Evolutionary conservation across 208 protist species (phyloP).

Genomic region (Trypanosoma boissoni): DNA sequence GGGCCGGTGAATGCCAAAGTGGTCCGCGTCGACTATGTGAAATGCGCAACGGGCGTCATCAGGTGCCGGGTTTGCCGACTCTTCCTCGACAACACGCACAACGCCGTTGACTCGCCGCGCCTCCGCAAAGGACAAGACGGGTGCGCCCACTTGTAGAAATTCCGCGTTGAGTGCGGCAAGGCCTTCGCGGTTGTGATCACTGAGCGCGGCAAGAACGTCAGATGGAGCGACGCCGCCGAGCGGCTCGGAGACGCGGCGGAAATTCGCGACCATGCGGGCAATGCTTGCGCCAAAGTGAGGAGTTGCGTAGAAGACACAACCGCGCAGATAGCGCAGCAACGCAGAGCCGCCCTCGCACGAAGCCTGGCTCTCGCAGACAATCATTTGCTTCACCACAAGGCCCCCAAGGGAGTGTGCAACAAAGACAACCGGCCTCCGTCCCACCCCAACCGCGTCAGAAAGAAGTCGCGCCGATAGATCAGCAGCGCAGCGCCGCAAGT

Average conservation of each 20-base stretch:
- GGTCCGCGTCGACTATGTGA: constrained; percentile 53
- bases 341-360: constrained; percentile 7
- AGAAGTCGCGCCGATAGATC: constrained; percentile 46
- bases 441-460: constrained; percentile 34
- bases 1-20: constrained; percentile 46
- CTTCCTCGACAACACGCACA: constrained; percentile 53
- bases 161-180: constrained; percentile 44
- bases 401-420: constrained; percentile 67
- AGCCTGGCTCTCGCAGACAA: constrained; percentile 35
- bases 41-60: constrained; percentile 55
- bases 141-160: constrained; percentile 30
- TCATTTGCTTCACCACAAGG: constrained; percentile 60
- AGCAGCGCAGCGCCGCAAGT: constrained; percentile 31
- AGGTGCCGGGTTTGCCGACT: constrained; percentile 54
- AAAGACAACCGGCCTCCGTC: constrained; percentile 55
- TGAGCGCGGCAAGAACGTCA: constrained; percentile 47
- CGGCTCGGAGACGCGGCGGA: constrained; percentile 52
- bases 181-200: constrained; percentile 52
- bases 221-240: constrained; percentile 53
- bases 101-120: constrained; percentile 47
- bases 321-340: constrained; percentile 37
- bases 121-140: constrained; percentile 59
- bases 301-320: constrained; percentile 72
- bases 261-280: constrained; percentile 50
- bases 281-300: constrained; percentile 70